phyloP scores from a whole-genome alignment of 371 early-diverging fungal species.

The Mucor lusitanicus region DNA sequence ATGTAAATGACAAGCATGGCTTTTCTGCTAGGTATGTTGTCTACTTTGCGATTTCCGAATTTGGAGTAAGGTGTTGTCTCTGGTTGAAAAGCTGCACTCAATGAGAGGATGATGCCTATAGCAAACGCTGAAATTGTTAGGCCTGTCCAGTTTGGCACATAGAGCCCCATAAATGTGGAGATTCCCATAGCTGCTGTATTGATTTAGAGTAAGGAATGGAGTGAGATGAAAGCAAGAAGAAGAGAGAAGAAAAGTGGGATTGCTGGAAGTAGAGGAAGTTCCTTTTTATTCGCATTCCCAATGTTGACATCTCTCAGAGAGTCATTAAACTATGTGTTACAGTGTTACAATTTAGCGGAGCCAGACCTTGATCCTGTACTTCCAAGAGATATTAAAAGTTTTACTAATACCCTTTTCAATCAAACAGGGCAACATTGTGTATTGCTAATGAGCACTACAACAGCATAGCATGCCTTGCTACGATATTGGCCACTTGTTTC shows the following conservation, averaged over 20 bases:
- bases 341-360: too few species aligned
- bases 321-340: too few species aligned
- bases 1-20: constrained; percentile 29
- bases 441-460: too few species aligned
- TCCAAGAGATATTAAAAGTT: too few species aligned
- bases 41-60: constrained; percentile 20
- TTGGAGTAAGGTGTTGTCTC: constrained; percentile 29
- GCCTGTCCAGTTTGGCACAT: constrained; percentile 20
- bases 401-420: too few species aligned
- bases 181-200: background rate
- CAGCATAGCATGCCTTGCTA: too few species aligned
- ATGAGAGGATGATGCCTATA: constrained; percentile 8
- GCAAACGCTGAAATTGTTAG: constrained; percentile 5
- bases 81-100: constrained; percentile 8
- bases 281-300: too few species aligned
- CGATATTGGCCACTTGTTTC: too few species aligned
- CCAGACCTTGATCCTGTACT: too few species aligned
- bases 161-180: background rate
- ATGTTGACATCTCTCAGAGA: too few species aligned
- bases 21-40: constrained; percentile 18
- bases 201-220: background rate
- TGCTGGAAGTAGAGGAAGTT: too few species aligned
- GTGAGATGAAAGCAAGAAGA: background rate
- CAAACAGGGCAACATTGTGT: too few species aligned
- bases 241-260: background rate